Percentiles rank a stretch among this genome's conserved stretches.
phyloP scores from a whole-genome alignment of 257 asterid genomes.

The Capsicum chinense region DNA sequence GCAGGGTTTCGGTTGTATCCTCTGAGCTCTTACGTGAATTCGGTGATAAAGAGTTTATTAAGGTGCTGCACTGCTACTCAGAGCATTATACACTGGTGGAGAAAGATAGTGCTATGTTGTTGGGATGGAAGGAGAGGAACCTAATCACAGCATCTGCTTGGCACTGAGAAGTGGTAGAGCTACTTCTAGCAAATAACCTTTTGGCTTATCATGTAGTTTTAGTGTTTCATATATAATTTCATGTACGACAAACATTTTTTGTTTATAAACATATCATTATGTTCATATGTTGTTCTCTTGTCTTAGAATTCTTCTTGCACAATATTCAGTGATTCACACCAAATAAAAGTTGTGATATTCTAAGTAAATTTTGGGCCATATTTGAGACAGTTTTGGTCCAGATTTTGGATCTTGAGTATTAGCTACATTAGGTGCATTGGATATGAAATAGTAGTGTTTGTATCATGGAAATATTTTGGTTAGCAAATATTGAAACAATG shows the following conservation, averaged over 20 bases:
- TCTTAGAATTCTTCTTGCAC: not conserved
- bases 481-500: too few species aligned
- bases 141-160: slow-evolving; percentile 91
- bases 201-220: not conserved
- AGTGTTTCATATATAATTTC: not conserved
- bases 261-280: slow-evolving; percentile 30
- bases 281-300: slow-evolving; percentile 11
- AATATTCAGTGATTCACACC: not conserved
- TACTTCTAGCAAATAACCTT: not conserved
- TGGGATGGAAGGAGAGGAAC: slow-evolving; percentile 91
- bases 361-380: too few species aligned
- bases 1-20: slow-evolving; percentile 80
- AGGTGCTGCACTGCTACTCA: slow-evolving; percentile 52
- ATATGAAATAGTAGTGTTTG: too few species aligned
- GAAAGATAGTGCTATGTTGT: slow-evolving; percentile 76
- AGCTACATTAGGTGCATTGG: too few species aligned
- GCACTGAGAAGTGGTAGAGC: slow-evolving; percentile 43
- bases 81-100: slow-evolving; percentile 77
- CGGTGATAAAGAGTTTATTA: slow-evolving; percentile 72
- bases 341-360: not conserved
- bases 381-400: too few species aligned
- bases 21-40: slow-evolving; percentile 73
- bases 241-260: slow-evolving; percentile 19
- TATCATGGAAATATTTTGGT: too few species aligned
- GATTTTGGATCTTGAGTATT: too few species aligned